A percentile compares a stretch with the other conserved stretches of the same genome.
Conservation (phyloP, 805 yeast species). For the Yamadazyma endophytica region DNA sequence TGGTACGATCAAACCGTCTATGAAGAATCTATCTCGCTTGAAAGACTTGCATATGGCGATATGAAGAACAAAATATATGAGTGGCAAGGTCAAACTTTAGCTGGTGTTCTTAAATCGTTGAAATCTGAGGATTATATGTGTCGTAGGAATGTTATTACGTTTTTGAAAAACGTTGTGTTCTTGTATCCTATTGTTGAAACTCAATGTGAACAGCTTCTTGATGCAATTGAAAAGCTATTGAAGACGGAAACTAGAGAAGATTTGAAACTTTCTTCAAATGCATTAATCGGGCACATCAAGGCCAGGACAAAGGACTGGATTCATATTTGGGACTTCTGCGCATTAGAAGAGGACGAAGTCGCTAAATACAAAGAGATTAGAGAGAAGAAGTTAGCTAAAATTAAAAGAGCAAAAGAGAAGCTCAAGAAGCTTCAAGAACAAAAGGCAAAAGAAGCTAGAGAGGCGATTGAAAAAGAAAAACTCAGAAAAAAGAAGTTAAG, state of each 20-base stretch:
- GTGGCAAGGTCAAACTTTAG: slow-evolving; percentile 52
- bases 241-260: slow-evolving; percentile 68
- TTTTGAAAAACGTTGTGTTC: slow-evolving; percentile 61
- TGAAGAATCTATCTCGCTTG: slow-evolving; percentile 3
- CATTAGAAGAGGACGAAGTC: slow-evolving; percentile 42
- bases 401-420: slow-evolving; percentile 8
- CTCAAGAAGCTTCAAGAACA: slow-evolving; percentile 12
- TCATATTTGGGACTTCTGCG: slow-evolving; percentile 54
- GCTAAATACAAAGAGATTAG: slow-evolving; percentile 15
- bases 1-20: slow-evolving; percentile 37
- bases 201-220: slow-evolving; percentile 54
- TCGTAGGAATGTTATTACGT: slow-evolving; percentile 73
- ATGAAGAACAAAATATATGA: slow-evolving; percentile 41
- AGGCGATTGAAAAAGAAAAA: slow-evolving; percentile 12
- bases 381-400: slow-evolving; percentile 17
- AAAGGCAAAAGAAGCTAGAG: slow-evolving; percentile 9
- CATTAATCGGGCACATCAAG: slow-evolving; percentile 61
- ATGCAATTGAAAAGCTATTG: slow-evolving; percentile 45
- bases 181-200: slow-evolving; percentile 66
- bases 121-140: slow-evolving; percentile 64
- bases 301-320: slow-evolving; percentile 51
- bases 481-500: slow-evolving; percentile 2
- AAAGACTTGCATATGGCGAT: slow-evolving; percentile 10
- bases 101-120: slow-evolving; percentile 41
- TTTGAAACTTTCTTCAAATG: slow-evolving; percentile 70